Percentiles rank a stretch among this genome's conserved stretches.
Conservation (phyloP, 2,329 filamentous ascomycete genomes). For the Penicillium sp. region DNA sequence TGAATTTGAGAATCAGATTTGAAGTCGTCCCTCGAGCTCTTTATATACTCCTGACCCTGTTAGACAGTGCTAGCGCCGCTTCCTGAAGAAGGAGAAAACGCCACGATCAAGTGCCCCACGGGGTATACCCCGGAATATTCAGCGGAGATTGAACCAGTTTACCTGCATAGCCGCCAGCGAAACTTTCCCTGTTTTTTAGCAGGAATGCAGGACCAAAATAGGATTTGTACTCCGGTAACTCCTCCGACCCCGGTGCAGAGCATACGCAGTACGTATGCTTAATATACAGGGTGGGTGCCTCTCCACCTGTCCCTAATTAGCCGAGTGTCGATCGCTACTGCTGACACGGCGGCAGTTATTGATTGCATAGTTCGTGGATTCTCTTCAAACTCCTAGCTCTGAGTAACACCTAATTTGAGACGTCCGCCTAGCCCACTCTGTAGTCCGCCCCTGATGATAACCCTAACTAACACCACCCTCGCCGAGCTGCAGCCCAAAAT, state of each 20-base stretch:
- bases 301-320: not conserved
- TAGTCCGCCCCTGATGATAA: too few relatives aligned
- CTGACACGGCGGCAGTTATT: not conserved
- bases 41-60: not conserved
- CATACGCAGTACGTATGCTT: not conserved
- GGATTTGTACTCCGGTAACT: not conserved
- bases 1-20: not conserved
- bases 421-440: too few relatives aligned
- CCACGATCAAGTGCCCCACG: not conserved
- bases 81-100: not conserved
- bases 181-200: not conserved
- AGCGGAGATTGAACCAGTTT: not conserved
- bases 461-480: too few relatives aligned
- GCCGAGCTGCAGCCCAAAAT: too few relatives aligned
- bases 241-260: not conserved
- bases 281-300: not conserved
- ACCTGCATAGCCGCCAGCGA: not conserved
- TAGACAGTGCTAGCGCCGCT: not conserved
- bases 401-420: too few relatives aligned
- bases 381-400: too few relatives aligned
- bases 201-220: not conserved
- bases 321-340: not conserved
- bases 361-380: too few relatives aligned
- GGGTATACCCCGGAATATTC: not conserved
- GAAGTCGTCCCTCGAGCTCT: not conserved